Evolutionary conservation across 768 basidiomycete species (phyloP), one percentile per base, ranked within the genome.

Genomic region (Trametes cubensis): DNA sequence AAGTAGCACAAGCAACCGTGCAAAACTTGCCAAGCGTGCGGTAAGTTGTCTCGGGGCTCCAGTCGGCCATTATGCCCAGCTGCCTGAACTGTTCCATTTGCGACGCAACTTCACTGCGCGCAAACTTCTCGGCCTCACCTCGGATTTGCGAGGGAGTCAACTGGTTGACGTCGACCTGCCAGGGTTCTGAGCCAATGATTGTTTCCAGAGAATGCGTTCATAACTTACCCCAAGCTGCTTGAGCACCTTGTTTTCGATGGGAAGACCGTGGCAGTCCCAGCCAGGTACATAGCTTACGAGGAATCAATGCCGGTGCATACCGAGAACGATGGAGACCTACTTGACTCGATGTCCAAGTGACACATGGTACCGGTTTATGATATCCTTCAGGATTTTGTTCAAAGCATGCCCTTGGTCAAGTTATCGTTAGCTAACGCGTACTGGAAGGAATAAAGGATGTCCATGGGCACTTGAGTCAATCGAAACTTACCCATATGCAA

Each of bases 231-330:
- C 81, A 26, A 96, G 79, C 23, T 89, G 83, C 62, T 89, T 80
- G 39, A 99, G 77, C 0, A 95, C 92, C 70, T 97, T 98, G 66
- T 94, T 93, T 73, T 98, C 96, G 63, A 98, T 98, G 0, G 96
- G 96, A 14, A 98, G 84, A 6, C 96, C 96, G 72, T 99, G 96
- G 69, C 96, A 98, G 70, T 99, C 96, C 94, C 94, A 99, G 11
- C 96, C 96, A 39, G 96, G 95, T 15, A 91, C 75, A 75, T 95
- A 98, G 69, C 96, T 98, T 38, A 7, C 4, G 6, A 45, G 13
- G 4, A 1, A 6, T 52, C 38, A 63, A 21, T 44, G n/a, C 14
- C 13, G 23, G 3, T 51, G 18, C 18, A 15, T 47, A 58, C 14
- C 11, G 28, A 64, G 50, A 4, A 51, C 38, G 39, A 52, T 41